Evolutionary conservation across 1,284 basidiomycete species (phyloP).

Genomic region (Chalciporus sp.): DNA sequence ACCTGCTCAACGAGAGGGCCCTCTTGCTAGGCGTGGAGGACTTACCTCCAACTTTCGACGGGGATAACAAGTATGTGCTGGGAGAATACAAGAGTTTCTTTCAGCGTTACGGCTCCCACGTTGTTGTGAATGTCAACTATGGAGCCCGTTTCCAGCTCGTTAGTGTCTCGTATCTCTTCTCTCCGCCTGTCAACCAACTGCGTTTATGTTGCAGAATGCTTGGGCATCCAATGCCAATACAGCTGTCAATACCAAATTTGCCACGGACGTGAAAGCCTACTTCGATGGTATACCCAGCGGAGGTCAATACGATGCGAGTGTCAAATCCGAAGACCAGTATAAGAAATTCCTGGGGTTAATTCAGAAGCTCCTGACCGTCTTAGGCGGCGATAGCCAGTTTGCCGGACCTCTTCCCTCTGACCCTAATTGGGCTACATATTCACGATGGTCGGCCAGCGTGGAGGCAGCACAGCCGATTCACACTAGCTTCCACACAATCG

Average conservation of each 20-base stretch:
- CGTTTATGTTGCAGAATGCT: background rate
- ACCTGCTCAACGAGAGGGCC: too few species aligned
- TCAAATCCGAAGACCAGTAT: background rate
- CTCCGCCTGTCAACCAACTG: too few species aligned
- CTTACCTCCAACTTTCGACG: too few species aligned
- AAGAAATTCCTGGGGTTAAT: background rate
- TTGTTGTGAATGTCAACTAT: background rate
- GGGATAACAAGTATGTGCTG: too few species aligned
- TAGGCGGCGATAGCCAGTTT: background rate
- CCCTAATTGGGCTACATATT: background rate
- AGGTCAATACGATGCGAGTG: background rate
- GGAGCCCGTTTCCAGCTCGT: background rate
- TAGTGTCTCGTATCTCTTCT: too few species aligned
- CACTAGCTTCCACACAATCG: slow-evolving; percentile 1
- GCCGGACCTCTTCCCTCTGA: background rate
- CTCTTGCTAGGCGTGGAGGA: too few species aligned
- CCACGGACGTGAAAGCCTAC: slow-evolving; percentile 2
- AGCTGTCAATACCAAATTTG: background rate
- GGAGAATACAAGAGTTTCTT: too few species aligned
- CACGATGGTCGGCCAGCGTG: background rate
- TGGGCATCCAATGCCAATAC: background rate
- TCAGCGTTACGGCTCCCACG: background rate
- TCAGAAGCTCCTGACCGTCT: background rate
- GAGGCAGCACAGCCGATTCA: background rate
- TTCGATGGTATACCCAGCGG: background rate